Evolutionary conservation across 1,284 basidiomycete species (phyloP), one percentile per base, ranked within the genome.

Genomic region (Irpex sp.): DNA sequence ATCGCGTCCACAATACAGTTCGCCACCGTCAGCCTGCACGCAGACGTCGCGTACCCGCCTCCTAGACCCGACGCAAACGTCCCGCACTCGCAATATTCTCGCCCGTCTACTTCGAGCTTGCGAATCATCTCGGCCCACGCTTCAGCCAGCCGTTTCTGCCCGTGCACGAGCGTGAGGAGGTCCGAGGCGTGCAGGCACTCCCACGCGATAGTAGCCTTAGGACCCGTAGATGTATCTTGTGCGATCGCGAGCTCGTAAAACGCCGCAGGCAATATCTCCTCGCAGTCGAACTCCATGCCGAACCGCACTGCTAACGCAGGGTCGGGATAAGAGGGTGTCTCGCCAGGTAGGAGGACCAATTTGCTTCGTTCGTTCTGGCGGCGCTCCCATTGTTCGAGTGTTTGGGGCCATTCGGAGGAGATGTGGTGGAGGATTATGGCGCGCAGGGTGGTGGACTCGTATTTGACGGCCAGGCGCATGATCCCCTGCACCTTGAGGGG

Each of bases 231-330:
- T 9, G 48, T 42, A 42, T 42, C 12, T 9, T 42, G 18, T 5
- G 48, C 48, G 12, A 18, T 28, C 14, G 60, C 47, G 49, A 63
- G 59, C 54, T 61, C 56, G 48, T 61, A 63, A 52, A 63, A 65
- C 16, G 64, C 62, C 37, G 62, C 62, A 18, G 64, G 64, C 2
- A 65, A 47, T 21, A 65, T 61, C 10, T 48, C 55, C 5, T 58
- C 59, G 37, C 60, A 42, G n/a, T 45, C 56, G 39, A 56, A 63
- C 19, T 58, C 57, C 12, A 51, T 55, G 1, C 61, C 64, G 9
- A 65, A 54, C 4, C 51, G 56, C 18, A 65, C 62, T 9, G 59
- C 58, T 2, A 54, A 49, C 10, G 56, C 61, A 10, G 64, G 64
- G 42, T 63, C 64, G 3, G 64, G 64, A 35, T 18, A 33, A 58